Evolutionary conservation across 108 stramenopile species (phyloP).

Genomic region (Cylindrotheca closterium): DNA sequence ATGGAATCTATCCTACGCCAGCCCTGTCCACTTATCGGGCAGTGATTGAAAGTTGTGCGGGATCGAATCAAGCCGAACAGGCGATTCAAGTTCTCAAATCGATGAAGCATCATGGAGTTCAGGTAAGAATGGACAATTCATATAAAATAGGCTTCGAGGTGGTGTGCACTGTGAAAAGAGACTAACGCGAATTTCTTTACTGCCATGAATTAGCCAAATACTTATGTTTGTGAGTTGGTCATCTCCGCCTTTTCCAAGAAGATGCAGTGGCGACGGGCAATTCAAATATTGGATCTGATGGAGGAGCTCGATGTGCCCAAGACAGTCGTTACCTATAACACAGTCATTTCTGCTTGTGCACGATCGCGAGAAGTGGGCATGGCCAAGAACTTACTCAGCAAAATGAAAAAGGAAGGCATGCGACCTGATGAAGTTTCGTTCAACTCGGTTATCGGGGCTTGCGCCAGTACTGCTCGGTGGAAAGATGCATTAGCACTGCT

Average conservation of each 20-base stretch:
- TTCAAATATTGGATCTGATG: conserved; percentile 54
- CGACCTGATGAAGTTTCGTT: conserved; percentile 57
- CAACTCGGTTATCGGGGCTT: conserved; percentile 66
- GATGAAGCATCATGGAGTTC: conserved; percentile 16
- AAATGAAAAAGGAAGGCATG: conserved; percentile 50
- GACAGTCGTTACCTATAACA: conserved; percentile 55
- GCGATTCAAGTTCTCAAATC: conserved; percentile 23
- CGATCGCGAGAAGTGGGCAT: conserved; percentile 43
- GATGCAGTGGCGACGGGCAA: conserved; percentile 53
- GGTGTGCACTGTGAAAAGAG: too few relatives aligned
- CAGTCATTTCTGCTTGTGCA: conserved; percentile 55
- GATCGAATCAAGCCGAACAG: conserved; percentile 34
- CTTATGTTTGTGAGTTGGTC: conserved; percentile 56
- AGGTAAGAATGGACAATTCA: neutral
- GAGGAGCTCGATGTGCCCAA: conserved; percentile 37
- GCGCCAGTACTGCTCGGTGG: conserved; percentile 57
- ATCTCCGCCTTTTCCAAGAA: conserved; percentile 49
- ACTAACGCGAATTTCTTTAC: too few relatives aligned
- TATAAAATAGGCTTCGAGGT: too few relatives aligned
- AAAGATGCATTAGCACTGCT: conserved; percentile 63
- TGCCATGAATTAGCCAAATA: conserved; percentile 18
- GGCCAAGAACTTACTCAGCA: conserved; percentile 47
- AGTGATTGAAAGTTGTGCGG: conserved; percentile 59
- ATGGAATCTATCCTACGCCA: conserved; percentile 29
- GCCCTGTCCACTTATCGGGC: conserved; percentile 52